Evolutionary conservation across 2,329 filamentous ascomycete genomes (phyloP).

Genomic region (Exophiala xenobiotica): DNA sequence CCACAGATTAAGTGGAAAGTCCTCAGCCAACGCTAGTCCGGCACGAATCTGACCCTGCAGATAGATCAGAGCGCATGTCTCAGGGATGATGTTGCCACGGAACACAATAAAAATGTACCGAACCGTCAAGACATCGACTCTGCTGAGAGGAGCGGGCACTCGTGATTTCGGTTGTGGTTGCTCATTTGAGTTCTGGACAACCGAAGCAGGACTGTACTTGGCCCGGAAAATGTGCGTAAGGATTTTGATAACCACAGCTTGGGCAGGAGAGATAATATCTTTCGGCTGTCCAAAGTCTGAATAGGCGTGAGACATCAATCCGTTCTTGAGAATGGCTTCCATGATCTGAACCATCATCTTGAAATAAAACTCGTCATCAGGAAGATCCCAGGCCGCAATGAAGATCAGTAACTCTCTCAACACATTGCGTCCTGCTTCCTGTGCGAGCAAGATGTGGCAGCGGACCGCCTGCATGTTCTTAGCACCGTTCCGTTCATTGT

Average conservation of each 20-base stretch:
- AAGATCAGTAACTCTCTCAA: constrained; percentile 90
- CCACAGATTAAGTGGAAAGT: constrained; percentile 94
- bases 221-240: constrained; percentile 84
- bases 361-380: constrained; percentile 90
- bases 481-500: constrained; percentile 51
- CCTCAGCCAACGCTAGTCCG: constrained; percentile 70
- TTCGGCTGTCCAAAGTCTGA: constrained; percentile 88
- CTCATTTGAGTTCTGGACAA: constrained; percentile 47
- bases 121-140: constrained; percentile 65
- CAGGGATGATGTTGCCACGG: constrained; percentile 85
- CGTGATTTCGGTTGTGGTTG: constrained; percentile 50
- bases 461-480: constrained; percentile 85
- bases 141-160: constrained; percentile 55
- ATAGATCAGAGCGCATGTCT: constrained; percentile 91
- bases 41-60: constrained; percentile 86
- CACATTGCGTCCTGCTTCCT: constrained; percentile 87
- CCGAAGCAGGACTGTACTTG: constrained; percentile 50
- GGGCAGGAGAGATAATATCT: constrained; percentile 92
- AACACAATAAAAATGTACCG: constrained; percentile 94
- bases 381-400: constrained; percentile 94
- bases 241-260: constrained; percentile 87
- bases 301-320: constrained; percentile 87
- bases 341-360: constrained; percentile 96
- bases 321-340: constrained; percentile 85
- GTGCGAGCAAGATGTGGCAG: constrained; percentile 83